Evolutionary conservation across 495 filamentous ascomycete genomes (phyloP), one percentile per base, ranked within the genome.

Genomic region (Neurospora sublineolata): DNA sequence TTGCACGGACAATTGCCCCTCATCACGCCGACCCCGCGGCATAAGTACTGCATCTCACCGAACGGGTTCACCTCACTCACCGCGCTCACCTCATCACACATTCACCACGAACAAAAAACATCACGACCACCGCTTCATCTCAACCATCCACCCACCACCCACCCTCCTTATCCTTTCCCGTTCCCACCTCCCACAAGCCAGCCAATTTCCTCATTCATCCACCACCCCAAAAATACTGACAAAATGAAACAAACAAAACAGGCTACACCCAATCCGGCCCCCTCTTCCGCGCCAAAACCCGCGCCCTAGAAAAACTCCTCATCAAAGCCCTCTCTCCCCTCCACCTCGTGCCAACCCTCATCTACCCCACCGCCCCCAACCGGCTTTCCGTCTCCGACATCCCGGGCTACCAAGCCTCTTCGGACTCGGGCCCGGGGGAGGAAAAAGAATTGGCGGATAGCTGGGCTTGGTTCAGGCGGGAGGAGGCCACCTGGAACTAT

Each of bases 191-290:
- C 37, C 16, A 60, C 46, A n/a, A n/a, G n/a, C 20, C 41, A 16
- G 9, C 33, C 33, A 36, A n/a, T n/a, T n/a, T n/a, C n/a, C n/a
- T n/a, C n/a, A n/a, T n/a, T n/a, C n/a, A n/a, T n/a, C n/a, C 33
- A 38, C 37, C 11, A 18, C 58, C 10, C 12, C 46, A 18, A 16
- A 18, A 36, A 69, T 37, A 73, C 68, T 69, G 42, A 71, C 42
- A 73, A 23, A 0, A 6, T 4, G 18, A 27, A 64, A 39, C 20
- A 11, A 44, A n/a, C n/a, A n/a, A 36, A 36, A 36, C 70, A 86
- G 89, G 94, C 81, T 98, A 91, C 88, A 97, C 94, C 1, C 95
- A 98, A 85, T 94, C 93, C 38, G 93, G 94, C 39, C 78, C 88
- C 2, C 82, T 93, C 77, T 98, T 97, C 88, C 89, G 88, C 82